These are phyloP conservation scores for Aspergillus hiratsukae DNA, from an alignment of 2,329 filamentous ascomycete genomes.

Conservation along the genomic window DNA sequence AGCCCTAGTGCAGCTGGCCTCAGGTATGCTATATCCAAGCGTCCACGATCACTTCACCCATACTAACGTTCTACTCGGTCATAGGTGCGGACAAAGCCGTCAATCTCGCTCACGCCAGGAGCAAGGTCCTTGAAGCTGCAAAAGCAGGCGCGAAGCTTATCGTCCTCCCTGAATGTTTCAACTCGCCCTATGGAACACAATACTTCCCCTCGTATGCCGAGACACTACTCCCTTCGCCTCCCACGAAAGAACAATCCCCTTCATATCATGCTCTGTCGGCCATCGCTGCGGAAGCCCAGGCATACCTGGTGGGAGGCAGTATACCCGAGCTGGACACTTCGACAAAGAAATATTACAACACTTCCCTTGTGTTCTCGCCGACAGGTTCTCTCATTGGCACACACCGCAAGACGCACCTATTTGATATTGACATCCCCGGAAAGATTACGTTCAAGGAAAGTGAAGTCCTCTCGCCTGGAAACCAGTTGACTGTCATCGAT, in stretches of 20 bases:
- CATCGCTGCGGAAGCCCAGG: conserved; percentile 71
- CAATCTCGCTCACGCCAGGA: conserved; percentile 77
- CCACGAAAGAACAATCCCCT: conserved; percentile 64
- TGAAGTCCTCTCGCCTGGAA: conserved; percentile 80
- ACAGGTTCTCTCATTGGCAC: conserved; percentile 74
- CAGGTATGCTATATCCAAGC: conserved; percentile 45
- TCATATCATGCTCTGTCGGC: conserved; percentile 79
- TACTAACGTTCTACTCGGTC: conserved; percentile 4
- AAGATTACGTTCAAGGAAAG: conserved; percentile 89
- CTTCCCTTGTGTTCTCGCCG: conserved; percentile 76
- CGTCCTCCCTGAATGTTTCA: conserved; percentile 97
- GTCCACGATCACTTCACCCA: not conserved
- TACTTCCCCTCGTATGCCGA: conserved; percentile 93
- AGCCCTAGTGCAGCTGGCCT: conserved; percentile 75
- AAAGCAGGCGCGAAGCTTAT: conserved; percentile 73
- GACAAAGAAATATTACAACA: conserved; percentile 81
- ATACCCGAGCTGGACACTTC: conserved; percentile 74
- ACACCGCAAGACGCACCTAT: conserved; percentile 91
- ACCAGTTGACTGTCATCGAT: conserved; percentile 79
- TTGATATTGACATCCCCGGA: conserved; percentile 95
- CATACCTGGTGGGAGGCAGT: conserved; percentile 84
- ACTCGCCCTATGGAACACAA: conserved; percentile 89
- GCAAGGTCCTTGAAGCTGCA: conserved; percentile 78
- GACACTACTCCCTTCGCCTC: conserved; percentile 73
- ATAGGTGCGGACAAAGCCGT: conserved; percentile 71